Evolutionary conservation across 2,329 filamentous ascomycete genomes (phyloP), one percentile per base, ranked within the genome.

Genomic region (Plenodomus biglobosus): DNA sequence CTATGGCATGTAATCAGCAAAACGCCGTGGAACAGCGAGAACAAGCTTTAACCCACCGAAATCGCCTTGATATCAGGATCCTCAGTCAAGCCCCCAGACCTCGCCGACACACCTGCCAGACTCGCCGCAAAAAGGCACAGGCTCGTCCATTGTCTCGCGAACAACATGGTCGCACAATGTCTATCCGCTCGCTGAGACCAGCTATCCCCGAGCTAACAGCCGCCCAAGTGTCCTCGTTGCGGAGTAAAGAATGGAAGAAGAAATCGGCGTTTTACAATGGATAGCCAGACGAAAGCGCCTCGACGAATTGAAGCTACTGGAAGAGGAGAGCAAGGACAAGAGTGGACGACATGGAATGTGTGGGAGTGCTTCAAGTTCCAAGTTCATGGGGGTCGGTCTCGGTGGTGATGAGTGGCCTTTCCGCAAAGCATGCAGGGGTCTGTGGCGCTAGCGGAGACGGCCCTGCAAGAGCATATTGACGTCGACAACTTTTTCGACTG

Each of bases 41-140:
- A 22, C 37, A 52, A 18, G 41, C 42, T 46, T 40, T 38, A 55
- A 73, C 83, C 55, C 78, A 87, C 85, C 56, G 83, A 80, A 69
- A 87, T 86, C 62, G 80, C 84, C 71, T 84, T 83, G 61, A 86
- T 78, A 64, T 83, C 78, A 49, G 65, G 68, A 50, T 74, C 64
- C 50, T 73, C 69, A 21, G 43, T 59, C 53, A 66, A 44, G 8
- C 68, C 70, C n/a, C 56, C 56, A 36, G 52, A 53, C 32, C 70
- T 50, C 32, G 61, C 69, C 48, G 43, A 52, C 36, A 54, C 63
- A 41, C 61, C 59, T 35, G 52, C 52, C 59, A 67, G 61, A 55
- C 65, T 72, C 56, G 65, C 66, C 46, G 66, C 69, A 56, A 73
- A 62, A 61, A 73, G 64, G 63, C 63, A 66, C 55, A 72, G 56